A percentile compares a stretch with the other conserved stretches of the same genome.
Conservation (phyloP, 208 protist genomes). For the Angomonas deanei region DNA sequence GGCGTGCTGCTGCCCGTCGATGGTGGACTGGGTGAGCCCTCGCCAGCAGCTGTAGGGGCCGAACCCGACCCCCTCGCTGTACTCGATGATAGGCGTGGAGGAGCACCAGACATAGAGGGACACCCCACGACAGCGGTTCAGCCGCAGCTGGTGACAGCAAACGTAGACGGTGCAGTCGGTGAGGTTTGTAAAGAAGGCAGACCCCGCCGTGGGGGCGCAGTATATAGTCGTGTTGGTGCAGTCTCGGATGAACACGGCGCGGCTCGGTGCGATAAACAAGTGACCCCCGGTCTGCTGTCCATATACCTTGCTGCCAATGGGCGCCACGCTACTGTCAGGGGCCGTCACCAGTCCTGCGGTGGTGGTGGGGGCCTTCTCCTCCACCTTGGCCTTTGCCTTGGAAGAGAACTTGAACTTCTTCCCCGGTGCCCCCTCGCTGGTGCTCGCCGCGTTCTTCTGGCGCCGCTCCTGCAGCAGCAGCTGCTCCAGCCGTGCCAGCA, state of each 20-base stretch:
- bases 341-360: neutral
- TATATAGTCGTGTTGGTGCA: slow-evolving; percentile 34
- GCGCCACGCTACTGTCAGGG: neutral
- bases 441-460: neutral
- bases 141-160: slow-evolving; percentile 77
- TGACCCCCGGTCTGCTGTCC: neutral
- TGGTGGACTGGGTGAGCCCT: slow-evolving; percentile 31
- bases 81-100: slow-evolving; percentile 82
- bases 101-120: slow-evolving; percentile 79
- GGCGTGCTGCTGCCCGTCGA: slow-evolving; percentile 16
- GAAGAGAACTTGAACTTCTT: slow-evolving; percentile 64
- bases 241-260: slow-evolving; percentile 5
- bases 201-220: slow-evolving; percentile 62
- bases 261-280: neutral
- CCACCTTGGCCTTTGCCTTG: slow-evolving; percentile 19
- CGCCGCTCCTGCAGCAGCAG: slow-evolving; percentile 26
- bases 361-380: neutral
- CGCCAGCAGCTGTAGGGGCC: slow-evolving; percentile 75
- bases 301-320: neutral
- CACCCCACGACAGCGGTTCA: slow-evolving; percentile 64
- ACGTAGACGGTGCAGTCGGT: slow-evolving; percentile 64
- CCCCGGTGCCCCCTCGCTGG: neutral
- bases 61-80: slow-evolving; percentile 57
- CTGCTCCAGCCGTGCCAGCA: slow-evolving; percentile 58
- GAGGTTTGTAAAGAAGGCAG: slow-evolving; percentile 73